phyloP scores from a whole-genome alignment of 2,329 filamentous ascomycete species.

The Corinectria fuckeliana region DNA sequence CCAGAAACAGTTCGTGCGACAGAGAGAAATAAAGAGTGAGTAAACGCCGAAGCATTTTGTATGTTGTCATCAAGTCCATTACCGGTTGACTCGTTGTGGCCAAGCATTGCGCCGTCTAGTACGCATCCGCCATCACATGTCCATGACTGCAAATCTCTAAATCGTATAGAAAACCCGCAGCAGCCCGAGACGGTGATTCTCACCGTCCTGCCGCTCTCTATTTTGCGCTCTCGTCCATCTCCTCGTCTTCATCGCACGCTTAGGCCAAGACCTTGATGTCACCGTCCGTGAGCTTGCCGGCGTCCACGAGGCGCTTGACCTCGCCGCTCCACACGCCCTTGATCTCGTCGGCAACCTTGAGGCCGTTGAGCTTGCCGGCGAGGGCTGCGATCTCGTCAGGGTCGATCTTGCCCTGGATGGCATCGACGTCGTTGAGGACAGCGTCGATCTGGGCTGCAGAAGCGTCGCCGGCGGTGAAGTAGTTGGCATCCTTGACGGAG shows the following conservation, averaged over 20 bases:
- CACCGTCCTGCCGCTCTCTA: conserved; percentile 17
- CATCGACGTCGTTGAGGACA: conserved; percentile 85
- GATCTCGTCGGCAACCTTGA: conserved; percentile 83
- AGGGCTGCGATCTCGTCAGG: conserved; percentile 87
- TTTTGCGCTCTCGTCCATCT: conserved; percentile 27
- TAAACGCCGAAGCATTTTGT: not conserved
- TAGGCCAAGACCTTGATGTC: conserved; percentile 73
- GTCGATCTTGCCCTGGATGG: conserved; percentile 86
- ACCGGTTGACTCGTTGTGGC: conserved; percentile 5
- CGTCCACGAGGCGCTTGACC: conserved; percentile 76
- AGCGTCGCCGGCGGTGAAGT: conserved; percentile 81
- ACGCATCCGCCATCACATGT: not conserved
- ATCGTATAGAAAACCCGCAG: conserved; percentile 4
- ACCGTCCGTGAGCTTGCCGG: conserved; percentile 85
- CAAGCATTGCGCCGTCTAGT: conserved; percentile 3
- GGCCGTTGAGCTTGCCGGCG: conserved; percentile 78
- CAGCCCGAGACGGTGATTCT: conserved; percentile 1
- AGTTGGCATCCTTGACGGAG: conserved; percentile 97
- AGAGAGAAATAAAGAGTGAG: not conserved
- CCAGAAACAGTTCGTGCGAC: not conserved
- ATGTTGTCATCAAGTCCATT: conserved; percentile 8
- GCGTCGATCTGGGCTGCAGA: conserved; percentile 80
- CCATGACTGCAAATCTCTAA: conserved; percentile 9
- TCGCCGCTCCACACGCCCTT: conserved; percentile 83
- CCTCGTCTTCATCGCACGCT: conserved; percentile 25